phyloP scores from a whole-genome alignment of 1,284 basidiomycete genomes.

The Thecaphora thlaspeos region DNA sequence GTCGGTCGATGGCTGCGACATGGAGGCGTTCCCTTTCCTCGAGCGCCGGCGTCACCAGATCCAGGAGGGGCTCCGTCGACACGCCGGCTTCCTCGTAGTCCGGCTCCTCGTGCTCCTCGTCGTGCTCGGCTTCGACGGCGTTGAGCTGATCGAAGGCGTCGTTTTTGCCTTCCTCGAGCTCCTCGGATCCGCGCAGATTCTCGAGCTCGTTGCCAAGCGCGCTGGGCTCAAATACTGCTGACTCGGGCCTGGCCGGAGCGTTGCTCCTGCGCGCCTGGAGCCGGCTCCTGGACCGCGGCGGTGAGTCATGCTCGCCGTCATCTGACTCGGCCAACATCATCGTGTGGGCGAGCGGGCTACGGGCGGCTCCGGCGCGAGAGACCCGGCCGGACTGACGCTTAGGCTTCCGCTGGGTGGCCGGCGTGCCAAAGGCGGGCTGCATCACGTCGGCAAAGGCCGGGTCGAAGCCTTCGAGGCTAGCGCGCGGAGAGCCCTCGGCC shows the following conservation, averaged over 20 bases:
- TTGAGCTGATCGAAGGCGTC: constrained; percentile 9
- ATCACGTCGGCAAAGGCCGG: constrained; percentile 39
- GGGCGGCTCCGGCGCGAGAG: constrained; percentile 2
- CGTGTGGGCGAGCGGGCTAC: constrained; percentile 37
- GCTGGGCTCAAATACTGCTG: constrained; percentile 30
- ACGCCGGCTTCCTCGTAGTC: constrained; percentile 8
- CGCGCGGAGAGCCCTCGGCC: constrained; percentile 29
- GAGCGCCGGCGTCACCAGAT: constrained; percentile 28
- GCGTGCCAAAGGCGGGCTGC: neutral
- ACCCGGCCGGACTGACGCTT: neutral
- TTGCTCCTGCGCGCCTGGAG: constrained; percentile 27
- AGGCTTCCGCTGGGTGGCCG: neutral
- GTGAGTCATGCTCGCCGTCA: constrained; percentile 15
- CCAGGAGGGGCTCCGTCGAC: constrained; percentile 34
- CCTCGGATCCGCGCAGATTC: constrained; percentile 11
- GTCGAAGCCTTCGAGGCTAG: constrained; percentile 44
- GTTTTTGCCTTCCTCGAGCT: constrained; percentile 6
- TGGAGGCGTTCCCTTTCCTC: constrained; percentile 26
- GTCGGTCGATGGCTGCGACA: constrained; percentile 4
- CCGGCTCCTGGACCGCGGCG: constrained; percentile 9
- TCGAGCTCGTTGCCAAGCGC: constrained; percentile 40
- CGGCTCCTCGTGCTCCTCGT: constrained; percentile 12
- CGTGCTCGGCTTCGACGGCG: constrained; percentile 10
- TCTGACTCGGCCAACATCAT: constrained; percentile 11
- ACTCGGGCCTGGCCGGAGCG: constrained; percentile 21